phyloP scores from a whole-genome alignment of 139 green algal species.

The Yamagishiella unicocca region DNA sequence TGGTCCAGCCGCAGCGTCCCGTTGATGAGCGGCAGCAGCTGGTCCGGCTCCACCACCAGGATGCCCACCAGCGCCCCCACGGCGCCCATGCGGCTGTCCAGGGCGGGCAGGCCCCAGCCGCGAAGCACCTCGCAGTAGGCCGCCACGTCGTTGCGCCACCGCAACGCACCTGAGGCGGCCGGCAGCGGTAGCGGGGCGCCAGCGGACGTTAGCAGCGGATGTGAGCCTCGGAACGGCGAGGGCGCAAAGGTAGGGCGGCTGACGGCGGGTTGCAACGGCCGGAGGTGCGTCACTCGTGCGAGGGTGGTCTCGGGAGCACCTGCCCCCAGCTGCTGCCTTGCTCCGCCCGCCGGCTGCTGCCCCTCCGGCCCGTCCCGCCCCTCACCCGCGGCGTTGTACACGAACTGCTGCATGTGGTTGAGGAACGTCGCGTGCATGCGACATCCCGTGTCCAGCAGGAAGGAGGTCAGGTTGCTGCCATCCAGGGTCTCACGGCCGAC shows the following conservation, averaged over 20 bases:
- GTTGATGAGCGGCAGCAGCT: slow-evolving; percentile 65
- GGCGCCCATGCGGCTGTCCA: slow-evolving; percentile 24
- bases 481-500: slow-evolving; percentile 50
- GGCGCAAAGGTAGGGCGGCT: no score
- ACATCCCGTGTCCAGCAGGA: slow-evolving; percentile 64
- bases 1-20: slow-evolving; percentile 41
- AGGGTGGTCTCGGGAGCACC: no score
- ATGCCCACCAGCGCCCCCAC: slow-evolving; percentile 65
- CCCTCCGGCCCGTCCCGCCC: neutral
- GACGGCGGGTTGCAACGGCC: no score
- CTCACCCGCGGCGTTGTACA: slow-evolving; percentile 41
- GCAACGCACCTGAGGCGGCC: slow-evolving; percentile 25
- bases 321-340: neutral
- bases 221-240: no score
- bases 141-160: slow-evolving; percentile 41
- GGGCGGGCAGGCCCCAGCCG: slow-evolving; percentile 6
- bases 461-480: slow-evolving; percentile 67
- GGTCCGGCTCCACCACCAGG: slow-evolving; percentile 84
- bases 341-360: neutral
- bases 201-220: no score
- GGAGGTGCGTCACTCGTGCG: no score
- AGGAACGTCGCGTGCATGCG: slow-evolving; percentile 40
- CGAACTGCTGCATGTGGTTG: slow-evolving; percentile 50
- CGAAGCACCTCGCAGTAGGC: slow-evolving; percentile 8
- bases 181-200: no score